phyloP scores from a whole-genome alignment of 139 green algal genomes.

The Astrephomene gubernaculifera region DNA sequence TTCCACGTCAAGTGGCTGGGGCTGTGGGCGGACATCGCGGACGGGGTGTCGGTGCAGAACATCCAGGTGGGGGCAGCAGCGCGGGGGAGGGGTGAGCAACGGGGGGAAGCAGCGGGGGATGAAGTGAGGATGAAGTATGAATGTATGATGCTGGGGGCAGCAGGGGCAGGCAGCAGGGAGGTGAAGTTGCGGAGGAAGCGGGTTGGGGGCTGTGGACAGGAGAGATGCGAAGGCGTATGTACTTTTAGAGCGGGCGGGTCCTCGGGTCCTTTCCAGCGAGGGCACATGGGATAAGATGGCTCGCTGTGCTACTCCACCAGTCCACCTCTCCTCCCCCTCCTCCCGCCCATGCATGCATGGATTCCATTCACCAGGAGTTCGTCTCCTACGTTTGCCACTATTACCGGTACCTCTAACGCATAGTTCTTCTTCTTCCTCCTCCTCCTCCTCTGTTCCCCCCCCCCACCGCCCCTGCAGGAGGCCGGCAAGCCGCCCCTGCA shows the following conservation, averaged over 20 bases:
- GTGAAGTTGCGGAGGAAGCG: no score
- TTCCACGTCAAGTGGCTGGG: slow-evolving; percentile 65
- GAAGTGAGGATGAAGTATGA: background rate
- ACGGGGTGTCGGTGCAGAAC: slow-evolving; percentile 55
- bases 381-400: no score
- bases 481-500: slow-evolving; percentile 46
- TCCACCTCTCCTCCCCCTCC: no score
- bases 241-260: no score
- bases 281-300: no score
- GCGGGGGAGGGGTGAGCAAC: background rate
- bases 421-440: background rate
- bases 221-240: no score
- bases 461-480: slow-evolving; percentile 25
- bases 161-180: background rate
- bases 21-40: slow-evolving; percentile 61
- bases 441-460: background rate
- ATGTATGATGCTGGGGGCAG: background rate
- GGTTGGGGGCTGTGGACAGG: no score
- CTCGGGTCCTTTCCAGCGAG: no score
- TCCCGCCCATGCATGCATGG: no score
- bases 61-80: slow-evolving; percentile 53
- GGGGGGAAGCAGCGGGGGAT: background rate
- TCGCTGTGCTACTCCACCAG: no score
- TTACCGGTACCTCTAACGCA: no score
- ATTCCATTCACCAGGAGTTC: no score